Percentiles rank a stretch among this genome's conserved stretches.
These are phyloP conservation scores for Aspergillus texensis DNA, from an alignment of 2,329 filamentous ascomycete species.

Conservation along the genomic window DNA sequence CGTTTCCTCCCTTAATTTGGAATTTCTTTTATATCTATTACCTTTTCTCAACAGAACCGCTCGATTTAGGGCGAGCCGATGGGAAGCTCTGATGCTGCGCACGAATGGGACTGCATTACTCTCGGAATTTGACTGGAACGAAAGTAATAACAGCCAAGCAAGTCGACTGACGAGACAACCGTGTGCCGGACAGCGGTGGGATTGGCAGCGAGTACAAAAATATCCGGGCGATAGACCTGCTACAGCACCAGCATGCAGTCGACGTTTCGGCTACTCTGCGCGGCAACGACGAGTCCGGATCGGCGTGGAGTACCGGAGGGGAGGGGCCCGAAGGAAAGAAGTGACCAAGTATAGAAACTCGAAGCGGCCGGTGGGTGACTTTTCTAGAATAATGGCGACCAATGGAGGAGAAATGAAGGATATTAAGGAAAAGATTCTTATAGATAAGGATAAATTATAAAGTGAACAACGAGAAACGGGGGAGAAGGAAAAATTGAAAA, in stretches of 20 bases:
- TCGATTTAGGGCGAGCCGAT: slow-evolving; percentile 28
- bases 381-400: slow-evolving; percentile 13
- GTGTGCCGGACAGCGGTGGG: slow-evolving; percentile 34
- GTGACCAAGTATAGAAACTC: slow-evolving; percentile 18
- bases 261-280: slow-evolving; percentile 13
- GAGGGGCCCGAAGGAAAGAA: slow-evolving; percentile 11
- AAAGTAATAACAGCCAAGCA: slow-evolving; percentile 22
- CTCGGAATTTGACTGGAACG: slow-evolving; percentile 18
- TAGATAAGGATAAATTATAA: slow-evolving; percentile 16
- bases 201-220: slow-evolving; percentile 1
- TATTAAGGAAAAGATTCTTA: slow-evolving; percentile 17
- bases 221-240: slow-evolving; percentile 31
- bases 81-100: slow-evolving; percentile 26
- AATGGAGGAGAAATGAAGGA: slow-evolving; percentile 11
- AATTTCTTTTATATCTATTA: background rate
- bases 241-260: slow-evolving; percentile 34
- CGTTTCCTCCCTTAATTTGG: background rate
- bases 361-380: slow-evolving; percentile 9
- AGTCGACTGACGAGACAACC: slow-evolving; percentile 18
- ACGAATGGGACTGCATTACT: slow-evolving; percentile 39
- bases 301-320: slow-evolving; percentile 9
- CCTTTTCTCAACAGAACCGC: slow-evolving; percentile 6
- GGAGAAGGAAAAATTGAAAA: slow-evolving; percentile 17
- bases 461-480: slow-evolving; percentile 10
- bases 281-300: slow-evolving; percentile 14